Evolutionary conservation across 768 basidiomycete genomes (phyloP), one percentile per base, ranked within the genome.

Genomic region (Tulasnella sp.): DNA sequence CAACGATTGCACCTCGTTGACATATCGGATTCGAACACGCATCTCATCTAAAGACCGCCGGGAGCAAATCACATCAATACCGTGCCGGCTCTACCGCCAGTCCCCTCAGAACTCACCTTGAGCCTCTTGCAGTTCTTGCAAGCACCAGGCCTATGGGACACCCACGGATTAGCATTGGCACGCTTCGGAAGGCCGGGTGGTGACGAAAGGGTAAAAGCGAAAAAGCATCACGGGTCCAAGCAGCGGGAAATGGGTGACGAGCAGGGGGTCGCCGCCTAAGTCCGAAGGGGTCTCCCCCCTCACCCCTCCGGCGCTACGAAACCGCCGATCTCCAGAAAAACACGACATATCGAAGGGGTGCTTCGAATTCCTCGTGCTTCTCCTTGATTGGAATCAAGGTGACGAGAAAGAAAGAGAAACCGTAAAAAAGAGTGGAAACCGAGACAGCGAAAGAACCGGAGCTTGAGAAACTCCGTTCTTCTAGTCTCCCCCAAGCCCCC

Each of bases 111-210:
- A 3, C 77, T 80, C 86, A 93, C 93, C 92, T 96, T 96, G 83
- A 95, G 91, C 84, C 92, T 93, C 86, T 95, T 96, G 89, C 94
- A 96, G 84, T 95, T 91, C 3, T 90, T 93, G 86, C 94, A 96
- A 64, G 94, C 94, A 80, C 94, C 93, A 82, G 92, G 91, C 64
- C 94, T 95, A 85, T 64, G 44, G 34, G n/a, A 54, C 18, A 60
- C 16, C 34, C 37, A 20, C 16, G 9, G 44, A 74, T 74, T 74
- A 74, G 73, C 73, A 74, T 41, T 37, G 18, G 37, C 34, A 42
- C 28, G 24, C 16, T 40, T 37, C 73, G 44, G 73, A 28, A 40
- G 42, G 12, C 73, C 31, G 73, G 37, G 37, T 37, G 6, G 34
- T 64, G 60, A 41, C 37, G 73, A 74, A 40, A 46, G 28, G 37